These are phyloP conservation scores for Groenewaldozyma sp. DNA, from an alignment of 1,139 yeast genomes.

Conservation along the genomic window DNA sequence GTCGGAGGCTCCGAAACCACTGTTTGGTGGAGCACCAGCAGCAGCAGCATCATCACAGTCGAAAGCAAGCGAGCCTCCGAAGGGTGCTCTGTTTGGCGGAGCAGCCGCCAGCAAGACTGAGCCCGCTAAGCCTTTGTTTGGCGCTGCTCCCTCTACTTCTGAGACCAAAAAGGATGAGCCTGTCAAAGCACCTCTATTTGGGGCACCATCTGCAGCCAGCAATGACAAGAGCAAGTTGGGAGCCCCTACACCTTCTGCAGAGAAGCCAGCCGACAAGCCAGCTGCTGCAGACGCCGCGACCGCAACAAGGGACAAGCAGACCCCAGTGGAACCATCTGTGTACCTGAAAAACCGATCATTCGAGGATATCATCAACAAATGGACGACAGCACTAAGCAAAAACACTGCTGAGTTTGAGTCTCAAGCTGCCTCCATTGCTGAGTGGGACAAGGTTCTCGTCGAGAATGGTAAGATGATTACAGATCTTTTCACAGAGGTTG, in stretches of 20 bases:
- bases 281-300: too few species aligned
- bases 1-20: conserved; percentile 6
- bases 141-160: conserved; percentile 13
- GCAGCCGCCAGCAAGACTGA: conserved; percentile 3
- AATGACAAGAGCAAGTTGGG: too few species aligned
- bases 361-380: conserved; percentile 84
- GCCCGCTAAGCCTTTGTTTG: conserved; percentile 24
- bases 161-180: not conserved
- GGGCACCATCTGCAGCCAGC: too few species aligned
- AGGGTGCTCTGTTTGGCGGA: conserved; percentile 7
- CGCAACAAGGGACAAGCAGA: conserved; percentile 7
- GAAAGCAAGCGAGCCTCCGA: conserved; percentile 1
- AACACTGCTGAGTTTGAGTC: conserved; percentile 65
- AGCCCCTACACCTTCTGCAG: too few species aligned
- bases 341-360: conserved; percentile 84
- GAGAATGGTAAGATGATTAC: conserved; percentile 81
- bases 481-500: conserved; percentile 65
- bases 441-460: conserved; percentile 80
- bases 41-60: too few species aligned
- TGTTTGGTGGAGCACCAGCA: conserved; percentile 8
- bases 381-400: conserved; percentile 79
- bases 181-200: conserved; percentile 6
- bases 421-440: conserved; percentile 67
- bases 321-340: conserved; percentile 40
- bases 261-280: too few species aligned